Evolutionary conservation across 495 filamentous ascomycete genomes (phyloP), one percentile per base, ranked within the genome.

Genomic region (Rhizodiscina lignyota): DNA sequence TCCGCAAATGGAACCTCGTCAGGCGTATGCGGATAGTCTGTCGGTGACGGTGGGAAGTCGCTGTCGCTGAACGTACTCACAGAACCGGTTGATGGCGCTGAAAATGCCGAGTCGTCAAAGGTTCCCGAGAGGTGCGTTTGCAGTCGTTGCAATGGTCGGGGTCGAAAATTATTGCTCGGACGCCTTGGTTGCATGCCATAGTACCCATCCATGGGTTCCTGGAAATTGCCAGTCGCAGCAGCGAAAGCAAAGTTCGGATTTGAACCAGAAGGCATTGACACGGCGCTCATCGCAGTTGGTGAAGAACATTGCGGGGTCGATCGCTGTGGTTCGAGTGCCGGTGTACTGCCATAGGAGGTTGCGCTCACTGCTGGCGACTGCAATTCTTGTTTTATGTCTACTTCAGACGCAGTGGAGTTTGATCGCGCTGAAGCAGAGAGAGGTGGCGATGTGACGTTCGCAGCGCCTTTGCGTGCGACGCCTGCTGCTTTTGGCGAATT

Each of bases 21-120:
- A 17, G 55, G 50, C 10, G 53, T 55, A 2, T 50, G 49, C 15
- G 55, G 51, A 32, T 49, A 60, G 37, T 67, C 59, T 37, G 56
- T 39, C 4, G 63, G 62, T 13, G 60, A 56, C 15, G 53, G 56
- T 6, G 13, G 13, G 37, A 52, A 62, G 32, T 58, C 57, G 30
- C 55, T 58, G 29, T 61, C 59, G 18, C 56, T 59, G 40, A 57
- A 67, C 13, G 61, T 56, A 20, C 55, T 54, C 6, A 62, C 26
- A 2, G 59, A 61, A 30, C 52, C 50, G 1, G 58, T 51, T 6
- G 63, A 63, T 24, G 30, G 30, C n/a, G 56, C 54, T 8, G 61
- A 62, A 22, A 60, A 38, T 12, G 44, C 48, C 27, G 50, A 38
- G 21, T 57, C 56, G 20, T 57, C 56, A 37, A 49, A 55, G 11